Evolutionary conservation across 371 early-diverging fungal genomes (phyloP), one percentile per base, ranked within the genome.

Genomic region (Mortierella sp.): DNA sequence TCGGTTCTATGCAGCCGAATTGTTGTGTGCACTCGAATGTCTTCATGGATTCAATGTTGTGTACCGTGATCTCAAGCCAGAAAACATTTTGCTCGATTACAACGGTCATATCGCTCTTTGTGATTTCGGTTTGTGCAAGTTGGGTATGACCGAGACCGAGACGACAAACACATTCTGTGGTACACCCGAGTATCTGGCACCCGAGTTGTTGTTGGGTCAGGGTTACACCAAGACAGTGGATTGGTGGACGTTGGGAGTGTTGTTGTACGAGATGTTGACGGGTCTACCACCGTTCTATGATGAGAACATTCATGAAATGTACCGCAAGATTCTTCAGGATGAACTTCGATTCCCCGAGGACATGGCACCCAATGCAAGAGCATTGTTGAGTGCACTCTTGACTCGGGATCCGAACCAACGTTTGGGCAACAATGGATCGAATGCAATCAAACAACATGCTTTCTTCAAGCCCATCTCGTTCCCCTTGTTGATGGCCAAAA

Each of bases 111-210:
- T 99, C 80, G 97, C 97, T 7, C 88, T 99, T 43, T 95, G 95
- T 82, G 99, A 99, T 87, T 98, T 98, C 86, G 99, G 99, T 0
- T 89, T 99, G 69, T 98, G 98, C 88, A 98, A 98, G 83, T 85
- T 94, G 30, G 93, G 95, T 82, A 94, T 99, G 89, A 96, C 94
- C 19, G 97, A 96, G 64, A 94, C 95, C 68, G 91, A 93, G 52
- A 91, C 90, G 12, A 99, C 99, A 50, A 94, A 91, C 79, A 99
- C 99, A 0, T 97, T 99, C 83, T 99, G 98, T 82, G 99, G 99
- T 43, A 99, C 99, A 25, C 99, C 99, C 14, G 99, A 99, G 82
- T 99, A 97, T 82, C 93, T 99, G 80, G 99, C 99, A 9, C 99
- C 99, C 4, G 99, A 99, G 80, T 77, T 99, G 37, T 83, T 99